Evolutionary conservation across 768 basidiomycete species (phyloP).

Genomic region (Tulasnella sp.): DNA sequence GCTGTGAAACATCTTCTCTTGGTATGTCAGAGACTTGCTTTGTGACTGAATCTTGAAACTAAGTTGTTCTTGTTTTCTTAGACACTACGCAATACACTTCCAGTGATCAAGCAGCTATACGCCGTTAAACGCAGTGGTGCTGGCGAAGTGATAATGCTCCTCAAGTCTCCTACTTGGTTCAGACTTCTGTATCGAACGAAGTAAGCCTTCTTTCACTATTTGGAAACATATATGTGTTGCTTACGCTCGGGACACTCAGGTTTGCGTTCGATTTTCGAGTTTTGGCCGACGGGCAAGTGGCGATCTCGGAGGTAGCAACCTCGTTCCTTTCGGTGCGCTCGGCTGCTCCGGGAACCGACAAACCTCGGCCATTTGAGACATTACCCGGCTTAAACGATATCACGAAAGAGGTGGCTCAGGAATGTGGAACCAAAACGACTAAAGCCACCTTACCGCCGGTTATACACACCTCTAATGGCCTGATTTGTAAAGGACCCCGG

Average conservation of each 20-base stretch:
- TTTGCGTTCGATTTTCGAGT: conserved; percentile 72
- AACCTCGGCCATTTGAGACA: no score
- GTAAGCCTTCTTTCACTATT: conserved; percentile 28
- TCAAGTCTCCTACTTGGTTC: conserved; percentile 76
- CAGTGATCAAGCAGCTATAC: conserved; percentile 62
- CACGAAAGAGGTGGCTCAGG: no score
- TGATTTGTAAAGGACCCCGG: no score
- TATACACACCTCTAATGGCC: no score
- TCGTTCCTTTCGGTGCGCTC: conserved; percentile 8
- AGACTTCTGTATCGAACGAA: conserved; percentile 55
- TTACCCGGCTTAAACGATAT: no score
- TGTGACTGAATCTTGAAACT: conserved; percentile 31
- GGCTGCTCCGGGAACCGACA: no score
- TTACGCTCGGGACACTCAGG: conserved; percentile 27
- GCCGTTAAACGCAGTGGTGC: conserved; percentile 28
- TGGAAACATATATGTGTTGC: background rate
- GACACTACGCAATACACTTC: conserved; percentile 61
- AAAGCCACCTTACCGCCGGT: no score
- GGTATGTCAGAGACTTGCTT: conserved; percentile 12
- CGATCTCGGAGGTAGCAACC: conserved; percentile 60
- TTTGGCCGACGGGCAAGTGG: conserved; percentile 50
- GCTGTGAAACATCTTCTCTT: conserved; percentile 20
- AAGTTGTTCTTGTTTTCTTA: conserved; percentile 55
- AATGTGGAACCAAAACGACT: no score
- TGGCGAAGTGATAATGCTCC: conserved; percentile 46